These are phyloP conservation scores for Amesomyces nigricolor DNA, from an alignment of 2,329 filamentous ascomycete species.

Conservation along the genomic window DNA sequence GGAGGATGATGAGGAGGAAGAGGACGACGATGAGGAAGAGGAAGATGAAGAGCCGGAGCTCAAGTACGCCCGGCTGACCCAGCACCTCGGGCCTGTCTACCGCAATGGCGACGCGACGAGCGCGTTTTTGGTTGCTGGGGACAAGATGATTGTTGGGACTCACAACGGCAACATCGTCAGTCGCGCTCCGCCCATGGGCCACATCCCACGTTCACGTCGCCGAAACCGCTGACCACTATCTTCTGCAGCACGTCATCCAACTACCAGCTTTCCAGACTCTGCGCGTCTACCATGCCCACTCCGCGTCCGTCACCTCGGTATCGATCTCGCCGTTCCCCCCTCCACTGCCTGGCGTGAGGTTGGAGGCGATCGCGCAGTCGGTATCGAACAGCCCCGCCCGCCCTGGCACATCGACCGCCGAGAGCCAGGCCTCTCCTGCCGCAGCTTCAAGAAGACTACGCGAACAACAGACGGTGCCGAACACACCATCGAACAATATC, in stretches of 20 bases:
- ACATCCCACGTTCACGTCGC: conserved; percentile 25
- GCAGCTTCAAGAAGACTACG: conserved; percentile 47
- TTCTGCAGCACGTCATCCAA: conserved; percentile 69
- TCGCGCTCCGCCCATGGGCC: neutral
- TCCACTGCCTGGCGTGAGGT: conserved; percentile 41
- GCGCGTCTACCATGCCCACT: conserved; percentile 85
- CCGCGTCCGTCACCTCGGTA: conserved; percentile 81
- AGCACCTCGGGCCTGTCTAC: conserved; percentile 73
- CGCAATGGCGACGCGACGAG: conserved; percentile 94
- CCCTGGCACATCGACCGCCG: conserved; percentile 36
- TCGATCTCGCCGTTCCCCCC: conserved; percentile 83
- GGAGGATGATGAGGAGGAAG: conserved; percentile 25
- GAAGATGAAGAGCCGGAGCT: conserved; percentile 89
- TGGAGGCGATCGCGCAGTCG: conserved; percentile 37
- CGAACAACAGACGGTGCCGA: conserved; percentile 55
- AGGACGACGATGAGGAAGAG: conserved; percentile 20
- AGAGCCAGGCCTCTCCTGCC: conserved; percentile 42
- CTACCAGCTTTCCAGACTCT: conserved; percentile 76
- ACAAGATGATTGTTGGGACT: conserved; percentile 96
- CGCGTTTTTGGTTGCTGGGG: conserved; percentile 80
- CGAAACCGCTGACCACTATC: neutral
- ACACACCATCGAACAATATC: conserved; percentile 81
- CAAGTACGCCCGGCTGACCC: conserved; percentile 86
- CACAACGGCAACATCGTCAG: conserved; percentile 91
- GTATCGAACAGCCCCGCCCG: conserved; percentile 32